Evolutionary conservation across 768 basidiomycete genomes (phyloP).

Genomic region (Lyophyllum semitale): DNA sequence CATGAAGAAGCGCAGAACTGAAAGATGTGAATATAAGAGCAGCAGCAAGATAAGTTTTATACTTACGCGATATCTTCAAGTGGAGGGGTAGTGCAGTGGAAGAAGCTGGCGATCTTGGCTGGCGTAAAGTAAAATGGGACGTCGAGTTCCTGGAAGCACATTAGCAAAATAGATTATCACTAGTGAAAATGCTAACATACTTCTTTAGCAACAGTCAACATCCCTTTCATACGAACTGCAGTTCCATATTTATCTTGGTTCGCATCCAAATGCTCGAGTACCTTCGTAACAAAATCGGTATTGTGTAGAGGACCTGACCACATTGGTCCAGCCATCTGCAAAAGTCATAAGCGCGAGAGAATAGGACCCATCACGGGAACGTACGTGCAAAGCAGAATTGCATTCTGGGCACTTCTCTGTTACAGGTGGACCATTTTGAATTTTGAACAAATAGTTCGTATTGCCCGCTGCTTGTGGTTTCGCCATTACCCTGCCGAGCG

Average conservation of each 20-base stretch:
- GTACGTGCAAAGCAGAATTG: constrained; percentile 71
- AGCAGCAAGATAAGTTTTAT: neutral
- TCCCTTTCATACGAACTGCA: constrained; percentile 85
- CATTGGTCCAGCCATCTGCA: constrained; percentile 91
- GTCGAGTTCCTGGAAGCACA: constrained; percentile 61
- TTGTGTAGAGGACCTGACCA: constrained; percentile 92
- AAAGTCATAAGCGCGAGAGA: neutral
- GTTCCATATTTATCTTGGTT: constrained; percentile 76
- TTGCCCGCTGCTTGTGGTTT: constrained; percentile 55
- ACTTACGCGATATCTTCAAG: constrained; percentile 76
- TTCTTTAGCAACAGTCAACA: constrained; percentile 89
- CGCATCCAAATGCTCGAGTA: constrained; percentile 70
- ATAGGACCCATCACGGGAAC: constrained; percentile 21
- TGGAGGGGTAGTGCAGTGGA: constrained; percentile 80
- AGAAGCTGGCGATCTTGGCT: constrained; percentile 72
- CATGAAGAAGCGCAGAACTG: constrained; percentile 89
- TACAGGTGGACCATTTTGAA: constrained; percentile 67
- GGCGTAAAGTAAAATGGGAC: constrained; percentile 90
- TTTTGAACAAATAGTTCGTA: constrained; percentile 70
- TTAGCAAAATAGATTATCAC: neutral
- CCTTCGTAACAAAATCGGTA: constrained; percentile 66
- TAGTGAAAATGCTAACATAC: constrained; percentile 44
- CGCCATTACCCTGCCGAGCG: constrained; percentile 75
- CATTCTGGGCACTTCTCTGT: constrained; percentile 80
- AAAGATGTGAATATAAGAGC: neutral